Evolutionary conservation across 768 basidiomycete species (phyloP).

Genomic region (Tylopilus vinaceipallidus): DNA sequence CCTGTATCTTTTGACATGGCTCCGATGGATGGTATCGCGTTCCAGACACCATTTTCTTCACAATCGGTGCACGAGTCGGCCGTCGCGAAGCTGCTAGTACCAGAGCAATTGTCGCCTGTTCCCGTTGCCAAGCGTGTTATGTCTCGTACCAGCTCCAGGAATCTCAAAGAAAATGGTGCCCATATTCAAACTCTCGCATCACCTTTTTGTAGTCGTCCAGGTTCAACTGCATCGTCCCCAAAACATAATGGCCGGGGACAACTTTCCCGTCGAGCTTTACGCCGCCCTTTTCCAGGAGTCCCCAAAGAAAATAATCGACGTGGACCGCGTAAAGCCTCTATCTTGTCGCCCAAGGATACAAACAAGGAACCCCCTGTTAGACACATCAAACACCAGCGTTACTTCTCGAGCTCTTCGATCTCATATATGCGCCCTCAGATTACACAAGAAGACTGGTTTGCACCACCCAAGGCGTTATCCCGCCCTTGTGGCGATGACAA

Average conservation of each 20-base stretch:
- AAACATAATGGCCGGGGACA: constrained; percentile 17
- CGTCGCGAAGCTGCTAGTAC: constrained; percentile 18
- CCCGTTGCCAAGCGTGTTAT: constrained; percentile 35
- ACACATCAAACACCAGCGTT: constrained; percentile 18
- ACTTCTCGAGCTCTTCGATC: constrained; percentile 20
- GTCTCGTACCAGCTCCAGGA: constrained; percentile 40
- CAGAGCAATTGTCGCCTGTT: constrained; percentile 43
- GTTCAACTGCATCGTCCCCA: constrained; percentile 40
- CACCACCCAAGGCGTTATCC: constrained; percentile 9
- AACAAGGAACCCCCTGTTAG: constrained; percentile 5
- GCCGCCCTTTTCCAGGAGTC: constrained; percentile 39
- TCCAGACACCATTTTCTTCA: constrained; percentile 29
- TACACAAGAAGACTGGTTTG: constrained; percentile 12
- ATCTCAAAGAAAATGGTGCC: constrained; percentile 38
- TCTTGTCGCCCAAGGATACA: constrained; percentile 17
- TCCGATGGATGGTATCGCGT: constrained; percentile 19
- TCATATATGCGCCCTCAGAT: constrained; percentile 29
- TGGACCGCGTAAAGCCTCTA: constrained; percentile 17
- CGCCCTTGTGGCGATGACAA: neutral
- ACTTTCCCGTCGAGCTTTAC: constrained; percentile 15
- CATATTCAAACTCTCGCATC: constrained; percentile 36
- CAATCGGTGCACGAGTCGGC: constrained; percentile 24
- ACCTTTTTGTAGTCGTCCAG: constrained; percentile 46
- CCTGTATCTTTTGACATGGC: constrained; percentile 1
- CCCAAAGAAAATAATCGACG: constrained; percentile 18